These are phyloP conservation scores for Chrysoporthe austroafricana DNA, from an alignment of 2,329 filamentous ascomycete genomes.

Conservation along the genomic window DNA sequence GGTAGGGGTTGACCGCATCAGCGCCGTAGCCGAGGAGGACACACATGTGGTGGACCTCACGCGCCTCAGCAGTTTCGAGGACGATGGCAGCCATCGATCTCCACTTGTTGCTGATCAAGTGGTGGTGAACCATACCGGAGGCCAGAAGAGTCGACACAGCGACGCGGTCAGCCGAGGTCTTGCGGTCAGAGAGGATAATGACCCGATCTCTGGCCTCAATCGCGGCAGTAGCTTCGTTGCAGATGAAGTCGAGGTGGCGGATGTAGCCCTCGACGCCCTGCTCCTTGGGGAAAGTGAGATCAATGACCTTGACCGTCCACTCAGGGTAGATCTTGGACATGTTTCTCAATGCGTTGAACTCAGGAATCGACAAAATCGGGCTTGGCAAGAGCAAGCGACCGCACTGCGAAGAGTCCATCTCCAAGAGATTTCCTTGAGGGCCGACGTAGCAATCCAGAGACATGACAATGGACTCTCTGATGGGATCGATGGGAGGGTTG, in stretches of 20 bases:
- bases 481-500: constrained; percentile 96
- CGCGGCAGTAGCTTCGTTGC: constrained; percentile 79
- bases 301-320: constrained; percentile 89
- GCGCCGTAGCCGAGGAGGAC: constrained; percentile 95
- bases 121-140: constrained; percentile 93
- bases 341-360: constrained; percentile 86
- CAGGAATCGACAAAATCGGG: constrained; percentile 84
- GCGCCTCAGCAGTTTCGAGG: constrained; percentile 91
- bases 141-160: constrained; percentile 85
- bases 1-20: constrained; percentile 92
- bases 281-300: constrained; percentile 89
- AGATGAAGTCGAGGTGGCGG: constrained; percentile 85
- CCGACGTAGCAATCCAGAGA: constrained; percentile 95
- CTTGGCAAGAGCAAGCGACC: constrained; percentile 84
- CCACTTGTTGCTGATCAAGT: constrained; percentile 95
- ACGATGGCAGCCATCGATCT: constrained; percentile 84
- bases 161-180: constrained; percentile 79
- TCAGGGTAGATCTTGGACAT: constrained; percentile 72
- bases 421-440: constrained; percentile 90
- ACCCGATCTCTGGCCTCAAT: constrained; percentile 84
- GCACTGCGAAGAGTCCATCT: constrained; percentile 91
- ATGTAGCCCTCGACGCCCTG: constrained; percentile 84
- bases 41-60: constrained; percentile 98
- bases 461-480: constrained; percentile 97
- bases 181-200: constrained; percentile 87